Evolutionary conservation across 2,329 filamentous ascomycete genomes (phyloP).

Genomic region (Colletotrichum chlorophyti): DNA sequence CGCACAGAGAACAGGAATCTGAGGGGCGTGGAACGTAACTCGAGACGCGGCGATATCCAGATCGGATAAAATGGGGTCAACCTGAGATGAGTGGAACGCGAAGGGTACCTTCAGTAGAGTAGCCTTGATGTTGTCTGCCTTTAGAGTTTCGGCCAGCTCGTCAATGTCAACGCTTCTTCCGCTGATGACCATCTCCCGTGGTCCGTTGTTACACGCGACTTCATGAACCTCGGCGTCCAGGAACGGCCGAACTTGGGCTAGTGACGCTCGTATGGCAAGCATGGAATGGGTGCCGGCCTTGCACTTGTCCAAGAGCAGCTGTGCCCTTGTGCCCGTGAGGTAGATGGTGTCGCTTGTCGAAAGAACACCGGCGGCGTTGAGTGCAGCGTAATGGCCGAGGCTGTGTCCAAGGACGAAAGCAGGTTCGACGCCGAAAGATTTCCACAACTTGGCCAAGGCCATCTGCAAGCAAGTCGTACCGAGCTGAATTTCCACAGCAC

Average conservation of each 20-base stretch:
- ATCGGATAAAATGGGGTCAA: constrained; percentile 63
- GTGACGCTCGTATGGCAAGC: constrained; percentile 59
- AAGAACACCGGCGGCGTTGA: constrained; percentile 73
- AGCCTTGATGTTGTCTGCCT: constrained; percentile 44
- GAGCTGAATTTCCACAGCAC: no score
- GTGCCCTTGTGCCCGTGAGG: constrained; percentile 72
- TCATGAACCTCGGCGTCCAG: no score
- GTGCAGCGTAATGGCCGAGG: constrained; percentile 76
- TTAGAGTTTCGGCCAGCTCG: constrained; percentile 48
- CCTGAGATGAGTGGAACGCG: constrained; percentile 60
- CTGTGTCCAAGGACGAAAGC: constrained; percentile 67
- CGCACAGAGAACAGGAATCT: constrained; percentile 70
- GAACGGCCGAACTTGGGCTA: no score
- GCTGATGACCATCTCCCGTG: no score
- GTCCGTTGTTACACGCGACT: no score
- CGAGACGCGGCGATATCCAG: constrained; percentile 64
- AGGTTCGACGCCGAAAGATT: constrained; percentile 60
- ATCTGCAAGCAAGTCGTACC: no score
- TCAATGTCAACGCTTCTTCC: constrained; percentile 56
- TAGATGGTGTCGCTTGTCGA: constrained; percentile 75
- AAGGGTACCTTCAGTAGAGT: constrained; percentile 56
- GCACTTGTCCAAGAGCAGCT: constrained; percentile 70
- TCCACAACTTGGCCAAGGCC: constrained; percentile 61
- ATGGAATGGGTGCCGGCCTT: constrained; percentile 69
- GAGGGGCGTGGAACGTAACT: constrained; percentile 52